phyloP scores from a whole-genome alignment of 2,329 filamentous ascomycete species.

The Diaporthe ilicicola region DNA sequence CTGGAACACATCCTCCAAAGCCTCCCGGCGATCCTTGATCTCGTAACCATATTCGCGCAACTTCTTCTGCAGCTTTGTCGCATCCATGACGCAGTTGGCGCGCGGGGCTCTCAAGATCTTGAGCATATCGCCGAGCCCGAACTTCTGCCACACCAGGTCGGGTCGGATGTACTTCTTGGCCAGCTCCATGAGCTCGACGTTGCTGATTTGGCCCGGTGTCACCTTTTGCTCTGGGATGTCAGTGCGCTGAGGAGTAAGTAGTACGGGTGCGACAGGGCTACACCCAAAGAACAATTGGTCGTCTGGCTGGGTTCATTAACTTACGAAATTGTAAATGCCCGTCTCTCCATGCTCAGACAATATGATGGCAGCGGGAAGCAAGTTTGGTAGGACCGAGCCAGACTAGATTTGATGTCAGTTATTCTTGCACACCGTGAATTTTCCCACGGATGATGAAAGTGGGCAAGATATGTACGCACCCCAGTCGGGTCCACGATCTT shows the following conservation, averaged over 20 bases:
- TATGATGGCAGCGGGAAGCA: slow-evolving; percentile 29
- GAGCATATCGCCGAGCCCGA: slow-evolving; percentile 24
- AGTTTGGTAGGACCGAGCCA: slow-evolving; percentile 23
- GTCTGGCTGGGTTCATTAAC: neutral
- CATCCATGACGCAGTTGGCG: slow-evolving; percentile 23
- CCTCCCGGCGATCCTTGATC: slow-evolving; percentile 26
- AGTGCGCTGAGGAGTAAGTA: too few relatives aligned
- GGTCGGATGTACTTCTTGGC: slow-evolving; percentile 31
- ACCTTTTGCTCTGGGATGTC: slow-evolving; percentile 1
- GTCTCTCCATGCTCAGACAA: slow-evolving; percentile 24
- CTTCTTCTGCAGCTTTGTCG: slow-evolving; percentile 26
- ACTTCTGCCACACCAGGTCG: slow-evolving; percentile 27
- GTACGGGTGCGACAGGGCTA: neutral
- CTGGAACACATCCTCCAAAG: slow-evolving; percentile 24
- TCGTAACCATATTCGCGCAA: slow-evolving; percentile 27
- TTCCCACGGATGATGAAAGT: too few relatives aligned
- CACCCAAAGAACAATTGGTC: neutral
- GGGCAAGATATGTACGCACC: neutral
- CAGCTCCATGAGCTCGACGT: slow-evolving; percentile 32
- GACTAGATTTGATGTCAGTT: neutral
- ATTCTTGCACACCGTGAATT: too few relatives aligned
- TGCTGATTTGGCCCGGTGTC: slow-evolving; percentile 9
- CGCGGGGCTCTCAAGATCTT: slow-evolving; percentile 29
- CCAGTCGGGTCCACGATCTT: slow-evolving; percentile 21
- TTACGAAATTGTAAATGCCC: slow-evolving; percentile 30